These are phyloP conservation scores for Coniochaeta ligniaria DNA, from an alignment of 2,329 filamentous ascomycete species.

Conservation along the genomic window DNA sequence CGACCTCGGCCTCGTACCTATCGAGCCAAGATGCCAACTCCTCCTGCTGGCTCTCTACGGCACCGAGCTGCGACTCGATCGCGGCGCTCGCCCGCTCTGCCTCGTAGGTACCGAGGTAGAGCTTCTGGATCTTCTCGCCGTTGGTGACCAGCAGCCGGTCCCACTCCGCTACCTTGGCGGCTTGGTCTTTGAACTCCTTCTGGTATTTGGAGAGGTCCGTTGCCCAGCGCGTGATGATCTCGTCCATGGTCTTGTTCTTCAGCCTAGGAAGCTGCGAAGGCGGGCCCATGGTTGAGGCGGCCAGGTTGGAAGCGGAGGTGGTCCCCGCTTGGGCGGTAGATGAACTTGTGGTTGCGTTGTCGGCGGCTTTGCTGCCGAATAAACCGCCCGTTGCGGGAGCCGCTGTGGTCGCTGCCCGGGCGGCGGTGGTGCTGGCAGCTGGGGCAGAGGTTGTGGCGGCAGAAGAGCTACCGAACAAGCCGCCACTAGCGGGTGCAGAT, in stretches of 20 bases:
- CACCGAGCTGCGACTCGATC: slow-evolving; percentile 83
- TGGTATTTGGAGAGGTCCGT: slow-evolving; percentile 93
- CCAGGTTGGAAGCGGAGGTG: slow-evolving; percentile 33
- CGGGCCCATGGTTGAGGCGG: slow-evolving; percentile 72
- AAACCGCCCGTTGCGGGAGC: slow-evolving; percentile 5
- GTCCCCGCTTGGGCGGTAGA: slow-evolving; percentile 5
- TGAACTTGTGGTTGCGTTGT: not conserved
- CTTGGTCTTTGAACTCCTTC: slow-evolving; percentile 90
- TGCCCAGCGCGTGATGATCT: slow-evolving; percentile 96
- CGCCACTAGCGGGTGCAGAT: slow-evolving; percentile 12
- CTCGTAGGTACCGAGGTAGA: slow-evolving; percentile 88
- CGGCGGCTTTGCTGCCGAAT: slow-evolving; percentile 1
- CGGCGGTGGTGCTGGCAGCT: slow-evolving; percentile 17
- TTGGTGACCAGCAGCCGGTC: slow-evolving; percentile 90
- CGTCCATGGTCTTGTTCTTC: slow-evolving; percentile 98
- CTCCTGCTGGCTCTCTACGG: slow-evolving; percentile 87
- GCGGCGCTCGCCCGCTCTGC: slow-evolving; percentile 89
- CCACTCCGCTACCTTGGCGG: slow-evolving; percentile 81
- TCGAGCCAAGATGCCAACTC: slow-evolving; percentile 86
- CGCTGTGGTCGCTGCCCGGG: not conserved
- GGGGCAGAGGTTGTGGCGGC: slow-evolving; percentile 21
- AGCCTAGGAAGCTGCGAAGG: slow-evolving; percentile 79
- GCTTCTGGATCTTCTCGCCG: slow-evolving; percentile 86
- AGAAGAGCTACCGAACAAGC: slow-evolving; percentile 22
- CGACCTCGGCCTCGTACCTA: slow-evolving; percentile 85